Evolutionary conservation across 2,329 filamentous ascomycete genomes (phyloP).

Genomic region (Colletotrichum brevisporum): DNA sequence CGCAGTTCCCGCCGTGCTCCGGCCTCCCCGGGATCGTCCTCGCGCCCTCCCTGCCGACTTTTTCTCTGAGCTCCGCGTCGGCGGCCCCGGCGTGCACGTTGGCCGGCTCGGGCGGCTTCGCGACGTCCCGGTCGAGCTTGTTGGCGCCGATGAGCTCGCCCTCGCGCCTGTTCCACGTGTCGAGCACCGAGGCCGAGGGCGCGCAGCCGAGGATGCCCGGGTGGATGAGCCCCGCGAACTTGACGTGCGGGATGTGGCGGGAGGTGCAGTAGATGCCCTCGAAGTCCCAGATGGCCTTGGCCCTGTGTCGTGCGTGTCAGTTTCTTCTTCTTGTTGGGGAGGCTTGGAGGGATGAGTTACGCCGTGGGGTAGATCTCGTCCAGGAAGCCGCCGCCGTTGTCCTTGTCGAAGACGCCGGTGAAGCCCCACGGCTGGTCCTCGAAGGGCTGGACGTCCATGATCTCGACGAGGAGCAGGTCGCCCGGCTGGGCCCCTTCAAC

Average conservation of each 20-base stretch:
- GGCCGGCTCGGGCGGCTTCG: conserved; percentile 79
- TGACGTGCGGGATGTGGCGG: conserved; percentile 88
- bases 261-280: conserved; percentile 80
- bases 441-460: conserved; percentile 93
- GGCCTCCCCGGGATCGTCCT: conserved; percentile 87
- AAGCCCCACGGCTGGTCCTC: conserved; percentile 92
- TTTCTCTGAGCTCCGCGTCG: conserved; percentile 69
- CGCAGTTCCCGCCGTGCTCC: conserved; percentile 91
- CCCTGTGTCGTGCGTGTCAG: conserved; percentile 45
- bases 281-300: conserved; percentile 73
- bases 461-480: conserved; percentile 88
- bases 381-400: conserved; percentile 90
- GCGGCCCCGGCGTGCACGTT: conserved; percentile 82
- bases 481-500: conserved; percentile 87
- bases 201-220: conserved; percentile 93
- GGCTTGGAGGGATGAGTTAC: conserved; percentile 62
- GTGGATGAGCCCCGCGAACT: conserved; percentile 91
- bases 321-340: not conserved
- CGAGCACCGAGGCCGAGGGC: conserved; percentile 82
- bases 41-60: conserved; percentile 83
- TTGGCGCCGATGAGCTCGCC: conserved; percentile 81
- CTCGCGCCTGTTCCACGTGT: conserved; percentile 88
- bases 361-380: conserved; percentile 89
- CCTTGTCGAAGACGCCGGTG: conserved; percentile 83
- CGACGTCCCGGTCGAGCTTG: conserved; percentile 78